Conservation (phyloP, 805 yeast species). For the Saturnispora halmiae region DNA sequence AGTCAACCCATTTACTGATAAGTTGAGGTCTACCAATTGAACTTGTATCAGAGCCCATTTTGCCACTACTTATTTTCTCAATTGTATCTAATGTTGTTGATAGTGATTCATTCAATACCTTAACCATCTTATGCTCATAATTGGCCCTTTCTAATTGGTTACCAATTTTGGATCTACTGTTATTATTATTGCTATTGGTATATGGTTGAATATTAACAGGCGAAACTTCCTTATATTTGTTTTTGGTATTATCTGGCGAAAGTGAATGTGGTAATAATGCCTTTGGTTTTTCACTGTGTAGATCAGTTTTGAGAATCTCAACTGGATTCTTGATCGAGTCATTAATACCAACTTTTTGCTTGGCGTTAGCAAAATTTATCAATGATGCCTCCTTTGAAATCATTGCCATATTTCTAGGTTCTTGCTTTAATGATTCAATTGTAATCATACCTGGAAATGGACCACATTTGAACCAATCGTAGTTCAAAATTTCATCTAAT, state of each 20-base stretch:
- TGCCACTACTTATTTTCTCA: conserved; percentile 22
- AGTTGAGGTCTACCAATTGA: conserved; percentile 47
- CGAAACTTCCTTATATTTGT: conserved; percentile 68
- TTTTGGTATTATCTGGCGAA: conserved; percentile 87
- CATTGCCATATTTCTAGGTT: conserved; percentile 48
- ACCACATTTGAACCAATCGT: conserved; percentile 75
- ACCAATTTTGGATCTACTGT: conserved; percentile 22
- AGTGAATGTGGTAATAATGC: conserved; percentile 77
- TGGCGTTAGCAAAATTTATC: conserved; percentile 57
- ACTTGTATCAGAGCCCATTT: conserved; percentile 11
- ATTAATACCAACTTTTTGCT: conserved; percentile 49
- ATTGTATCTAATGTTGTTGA: conserved; percentile 23
- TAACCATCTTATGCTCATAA: conserved; percentile 24
- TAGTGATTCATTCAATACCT: conserved; percentile 22
- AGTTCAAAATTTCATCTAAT: conserved; percentile 66
- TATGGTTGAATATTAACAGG: conserved; percentile 22
- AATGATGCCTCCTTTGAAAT: conserved; percentile 54
- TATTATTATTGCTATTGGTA: not conserved
- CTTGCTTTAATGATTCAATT: conserved; percentile 49
- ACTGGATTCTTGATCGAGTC: conserved; percentile 50
- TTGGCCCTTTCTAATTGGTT: conserved; percentile 24
- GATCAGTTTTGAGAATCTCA: conserved; percentile 58
- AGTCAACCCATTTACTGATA: conserved; percentile 96
- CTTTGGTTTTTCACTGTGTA: conserved; percentile 58
- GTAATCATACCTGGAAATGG: conserved; percentile 69